Evolutionary conservation across 768 basidiomycete species (phyloP), one percentile per base, ranked within the genome.

Genomic region (Mycena galopus): DNA sequence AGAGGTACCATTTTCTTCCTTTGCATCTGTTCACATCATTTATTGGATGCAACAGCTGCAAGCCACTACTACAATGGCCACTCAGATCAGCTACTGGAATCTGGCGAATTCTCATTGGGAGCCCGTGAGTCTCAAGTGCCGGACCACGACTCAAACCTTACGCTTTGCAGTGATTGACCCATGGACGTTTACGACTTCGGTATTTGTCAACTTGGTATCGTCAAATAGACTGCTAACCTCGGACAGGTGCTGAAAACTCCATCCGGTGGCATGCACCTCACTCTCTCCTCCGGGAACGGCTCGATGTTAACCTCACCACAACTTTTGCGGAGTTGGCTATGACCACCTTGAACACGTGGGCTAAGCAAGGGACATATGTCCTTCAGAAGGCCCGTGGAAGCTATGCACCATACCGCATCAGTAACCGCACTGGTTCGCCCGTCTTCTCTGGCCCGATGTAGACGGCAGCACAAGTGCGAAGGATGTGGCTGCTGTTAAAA

Each of bases 101-200:
- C 82, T 99, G 60, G 92, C 93, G 27, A 98, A 98, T 79, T 99
- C 98, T 58, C 96, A 99, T 78, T 99, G 98, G 96, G 98, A 99
- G 82, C 97, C 98, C 80, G 94, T 94, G 78, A 73, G 92, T 82
- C 44, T 33, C 7, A 58, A 27, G 35, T 35, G 16, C 50, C 11
- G 37, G 59, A 68, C n/a, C 14, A 73, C 70, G n/a, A 69, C 37
- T 60, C 59, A 19, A 65, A n/a, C 35, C 64, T 65, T 29, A 19
- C 16, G 30, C 17, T 42, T 33, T 9, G 47, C 57, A 95, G 93
- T 99, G 65, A 95, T 97, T 73, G 98, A 99, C 79, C 98, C 98
- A 3, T 99, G 97, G 97, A 93, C 91, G 21, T 93, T 98, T 75
- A 91, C 92, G 12, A 79, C 93, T 57, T 87, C 87, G 69, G 95